A percentile compares a stretch with the other conserved stretches of the same genome.
These are phyloP conservation scores for Talaromyces thailandensis DNA, from an alignment of 495 filamentous ascomycete genomes.

Conservation along the genomic window DNA sequence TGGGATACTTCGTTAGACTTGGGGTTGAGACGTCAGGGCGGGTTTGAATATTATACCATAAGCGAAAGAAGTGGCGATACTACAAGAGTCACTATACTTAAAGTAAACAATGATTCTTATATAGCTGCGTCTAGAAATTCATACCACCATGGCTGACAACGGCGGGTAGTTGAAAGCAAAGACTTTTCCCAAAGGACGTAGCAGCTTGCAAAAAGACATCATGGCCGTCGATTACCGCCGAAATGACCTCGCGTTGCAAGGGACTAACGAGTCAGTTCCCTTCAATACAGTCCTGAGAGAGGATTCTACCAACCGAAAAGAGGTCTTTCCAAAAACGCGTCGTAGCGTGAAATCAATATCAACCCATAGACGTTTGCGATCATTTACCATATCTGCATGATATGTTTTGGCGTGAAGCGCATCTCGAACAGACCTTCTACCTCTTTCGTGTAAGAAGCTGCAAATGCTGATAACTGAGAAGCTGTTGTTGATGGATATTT, in stretches of 20 bases:
- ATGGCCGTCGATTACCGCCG: slow-evolving; percentile 66
- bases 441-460: neutral
- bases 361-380: slow-evolving; percentile 19
- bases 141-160: slow-evolving; percentile 76
- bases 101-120: neutral
- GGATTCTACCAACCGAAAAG: slow-evolving; percentile 49
- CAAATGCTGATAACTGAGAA: neutral
- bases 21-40: neutral
- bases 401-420: neutral
- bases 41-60: slow-evolving; percentile 57
- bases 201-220: slow-evolving; percentile 95
- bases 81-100: slow-evolving; percentile 68
- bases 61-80: slow-evolving; percentile 83
- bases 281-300: neutral
- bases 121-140: slow-evolving; percentile 13
- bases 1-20: slow-evolving; percentile 15
- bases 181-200: slow-evolving; percentile 91
- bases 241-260: slow-evolving; percentile 79
- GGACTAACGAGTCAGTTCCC: slow-evolving; percentile 42
- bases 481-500: neutral
- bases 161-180: slow-evolving; percentile 91
- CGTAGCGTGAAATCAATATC: slow-evolving; percentile 84
- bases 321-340: slow-evolving; percentile 67
- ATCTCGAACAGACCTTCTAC: neutral
- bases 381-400: slow-evolving; percentile 6